Evolutionary conservation across 495 filamentous ascomycete species (phyloP), one percentile per base, ranked within the genome.

Genomic region (Aspergillus asperescens): DNA sequence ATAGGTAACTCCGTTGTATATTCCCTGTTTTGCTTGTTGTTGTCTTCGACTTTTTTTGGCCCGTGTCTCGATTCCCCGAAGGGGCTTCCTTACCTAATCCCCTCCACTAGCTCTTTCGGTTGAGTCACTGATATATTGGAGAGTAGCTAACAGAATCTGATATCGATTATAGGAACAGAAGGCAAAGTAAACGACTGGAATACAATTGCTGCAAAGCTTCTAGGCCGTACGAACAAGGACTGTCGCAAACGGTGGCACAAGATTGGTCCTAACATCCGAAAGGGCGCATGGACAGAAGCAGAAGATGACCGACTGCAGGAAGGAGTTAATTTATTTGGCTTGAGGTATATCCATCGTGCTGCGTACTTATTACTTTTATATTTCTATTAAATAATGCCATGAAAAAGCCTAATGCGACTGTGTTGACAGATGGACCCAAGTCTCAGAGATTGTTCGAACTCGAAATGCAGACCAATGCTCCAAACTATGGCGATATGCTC

Each of bases 401-500:
- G 4, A n/a, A 22, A 5, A n/a, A n/a, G n/a, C 29, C 3, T 12
- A 6, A 32, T 32, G 31, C 15, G 8, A 13, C 7, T 15, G 32
- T 7, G 10, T 3, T 35, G 8, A 10, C 44, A 60, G 57, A 48
- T 62, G 63, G 62, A 53, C 60, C 15, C 47, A 50, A 3, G 63
- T 64, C 7, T 59, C 61, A 8, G 46, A 38, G 9, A 62, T 62
- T 24, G 61, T 63, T 10, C 38, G 54, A 8, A 60, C 43, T n/a
- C 45, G 61, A 8, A 59, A 62, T 56, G 52, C 58, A n/a, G 61
- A 64, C 38, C 59, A 66, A 44, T 66, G 63, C 29, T 54, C 62
- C 22, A 66, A 64, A 25, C 58, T 59, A 4, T 66, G 63, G 63
- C 56, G 56, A n/a, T 41, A 64, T 16, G 46, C 42, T 7, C 54